Conservation (phyloP, 2,329 filamentous ascomycete genomes). For the Hortaea werneckii region DNA sequence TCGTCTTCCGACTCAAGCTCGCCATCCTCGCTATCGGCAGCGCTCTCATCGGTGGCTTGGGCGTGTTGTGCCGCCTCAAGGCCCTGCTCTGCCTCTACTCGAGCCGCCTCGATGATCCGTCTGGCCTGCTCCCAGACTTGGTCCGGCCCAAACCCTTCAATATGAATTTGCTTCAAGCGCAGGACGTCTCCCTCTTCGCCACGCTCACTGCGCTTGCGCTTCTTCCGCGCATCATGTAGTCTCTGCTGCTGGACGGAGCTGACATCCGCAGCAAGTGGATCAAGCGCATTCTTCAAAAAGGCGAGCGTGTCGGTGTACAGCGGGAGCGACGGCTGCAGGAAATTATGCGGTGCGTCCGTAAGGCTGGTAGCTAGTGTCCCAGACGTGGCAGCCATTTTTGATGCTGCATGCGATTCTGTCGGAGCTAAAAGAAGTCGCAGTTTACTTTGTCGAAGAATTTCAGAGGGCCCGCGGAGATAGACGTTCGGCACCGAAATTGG, state of each 20-base stretch:
- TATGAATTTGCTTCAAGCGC: conserved; percentile 71
- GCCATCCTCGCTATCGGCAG: conserved; percentile 27
- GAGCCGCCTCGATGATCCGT: conserved; percentile 62
- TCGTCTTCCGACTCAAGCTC: conserved; percentile 23
- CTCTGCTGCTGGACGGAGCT: conserved; percentile 61
- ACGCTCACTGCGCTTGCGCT: conserved; percentile 59
- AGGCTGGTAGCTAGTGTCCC: conserved; percentile 13
- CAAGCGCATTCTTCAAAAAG: conserved; percentile 70
- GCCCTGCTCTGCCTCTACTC: conserved; percentile 42
- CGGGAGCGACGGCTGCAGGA: conserved; percentile 61
- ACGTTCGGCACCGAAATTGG: not conserved
- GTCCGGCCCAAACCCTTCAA: conserved; percentile 74
- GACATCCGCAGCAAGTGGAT: conserved; percentile 64
- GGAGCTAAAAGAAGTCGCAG: not conserved
- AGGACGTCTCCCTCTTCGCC: conserved; percentile 44
- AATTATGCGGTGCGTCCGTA: conserved; percentile 47
- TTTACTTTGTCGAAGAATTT: not conserved
- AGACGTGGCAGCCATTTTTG: conserved; percentile 6
- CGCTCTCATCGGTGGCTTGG: conserved; percentile 22
- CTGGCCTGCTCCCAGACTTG: conserved; percentile 94
- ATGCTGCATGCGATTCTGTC: not conserved
- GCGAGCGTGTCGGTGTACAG: conserved; percentile 61
- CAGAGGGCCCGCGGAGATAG: not conserved
- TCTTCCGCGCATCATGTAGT: conserved; percentile 58
- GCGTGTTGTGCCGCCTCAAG: conserved; percentile 22